Base-by-base conservation (phyloP, 306 rosid genomes). In the Pyrus bretschneideri region DNA sequence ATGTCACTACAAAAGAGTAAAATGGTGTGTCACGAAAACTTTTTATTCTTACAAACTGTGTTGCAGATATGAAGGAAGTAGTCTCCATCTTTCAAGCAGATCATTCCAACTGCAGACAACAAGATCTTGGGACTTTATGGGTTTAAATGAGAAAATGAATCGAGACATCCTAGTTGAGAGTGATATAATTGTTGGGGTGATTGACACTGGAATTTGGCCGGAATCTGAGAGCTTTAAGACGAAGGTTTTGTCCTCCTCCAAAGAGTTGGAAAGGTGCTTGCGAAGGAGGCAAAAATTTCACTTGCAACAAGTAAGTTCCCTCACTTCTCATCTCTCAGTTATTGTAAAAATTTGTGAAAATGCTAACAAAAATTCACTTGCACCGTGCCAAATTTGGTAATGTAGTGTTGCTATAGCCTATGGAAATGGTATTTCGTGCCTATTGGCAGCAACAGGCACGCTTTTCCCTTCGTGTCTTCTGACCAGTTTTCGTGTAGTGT, bases 81-180 rank as follows among this genome's bases (percentile, higher is more conserved):
- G 79, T 81, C 30, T 81, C 88, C 5, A 67, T 84, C 33, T 84
- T 81, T 17, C 80, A 17, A 80, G 73, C 33, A 49, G 18, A 62
- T 30, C 14, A 6, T 40, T 60, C 22, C 60, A 74, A 6, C 76
- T 78, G 9, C 81, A 84, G 9, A 84, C 81, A 10, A 84, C 85
- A 63, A 74, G 81, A 81, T 81, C 85, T n/a, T 84, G 85, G 87
- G 83, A 84, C 59, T 84, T 70, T 15, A 42, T 84, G 63, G 81
- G 85, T 1, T 55, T 81, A n/a, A 22, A 2, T 3, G 10, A 74
- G 29, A 78, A 31, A 10, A 10, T 15, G 15, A 45, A 22, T 54
- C 54, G 79, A 66, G 51, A 59, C 6, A 14, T 19, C 42, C 17
- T 38, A 0, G 46, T 30, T 14, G 76, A 81, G 66, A 78, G 69